Base-by-base conservation (phyloP, 208 protist species). In the Acanthamoeba triangularis region DNA sequence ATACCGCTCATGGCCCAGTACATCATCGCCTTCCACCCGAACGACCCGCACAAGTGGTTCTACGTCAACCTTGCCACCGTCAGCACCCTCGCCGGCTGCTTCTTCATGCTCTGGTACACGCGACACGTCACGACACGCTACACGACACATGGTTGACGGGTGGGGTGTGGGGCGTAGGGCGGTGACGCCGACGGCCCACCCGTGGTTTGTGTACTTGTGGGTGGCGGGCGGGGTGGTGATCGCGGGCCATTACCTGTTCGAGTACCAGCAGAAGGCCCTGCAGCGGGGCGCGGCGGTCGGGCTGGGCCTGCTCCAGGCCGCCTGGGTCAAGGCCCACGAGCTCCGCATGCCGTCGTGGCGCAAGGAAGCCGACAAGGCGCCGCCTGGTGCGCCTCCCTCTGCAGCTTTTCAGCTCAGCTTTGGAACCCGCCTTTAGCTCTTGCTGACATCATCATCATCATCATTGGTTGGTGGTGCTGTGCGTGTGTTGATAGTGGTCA, bases 141-240 rank as follows among this genome's bases (percentile, higher is more conserved):
- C 3, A 37, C 25, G 67, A 30, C 14, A 30, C 33, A 28, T 30
- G 20, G 23, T n/a, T n/a, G n/a, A n/a, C n/a, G n/a, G n/a, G n/a
- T n/a, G n/a, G n/a, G n/a, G n/a, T n/a, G n/a, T n/a, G n/a, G n/a
- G n/a, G 41, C 23, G 23, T 25, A 82, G 74, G 74, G 74, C 74
- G 16, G 74, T 90, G 52, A 76, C 87, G 28, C 87, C 87, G 35
- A 76, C 65, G 61, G 37, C 30, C 47, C 87, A 93, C 25, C 87
- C 87, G 33, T 93, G 87, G 87, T 93, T 93, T 33, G 87, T 93
- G 28, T 93, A 93, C 44, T 4, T 76, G 61, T 93, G 87, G 87
- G 5, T 93, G n/a, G 87, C 87, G n/a, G 33, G 33, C 1, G 56
- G 63, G 5, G 56, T 30, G 23, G 33, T 69, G 23, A 52, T 93